Evolutionary conservation across 208 protist species (phyloP).

Genomic region (Acanthamoeba castellanii): DNA sequence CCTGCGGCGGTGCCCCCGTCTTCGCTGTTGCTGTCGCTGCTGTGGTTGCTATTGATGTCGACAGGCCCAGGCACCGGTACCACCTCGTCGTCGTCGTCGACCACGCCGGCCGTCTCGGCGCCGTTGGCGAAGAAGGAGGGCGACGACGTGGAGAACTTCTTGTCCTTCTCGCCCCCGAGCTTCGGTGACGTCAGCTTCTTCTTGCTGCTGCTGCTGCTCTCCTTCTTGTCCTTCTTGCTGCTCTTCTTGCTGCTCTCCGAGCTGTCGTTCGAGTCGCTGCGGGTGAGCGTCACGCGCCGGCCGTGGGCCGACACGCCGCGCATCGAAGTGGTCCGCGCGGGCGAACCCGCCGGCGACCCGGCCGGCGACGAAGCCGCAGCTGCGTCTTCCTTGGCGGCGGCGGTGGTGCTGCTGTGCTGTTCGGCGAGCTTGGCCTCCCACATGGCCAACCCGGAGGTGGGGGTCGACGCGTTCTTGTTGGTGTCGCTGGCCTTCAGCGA

Average conservation of each 20-base stretch:
- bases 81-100: neutral
- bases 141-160: neutral
- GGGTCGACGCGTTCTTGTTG: neutral
- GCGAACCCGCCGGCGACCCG: neutral
- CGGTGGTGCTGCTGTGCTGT: neutral
- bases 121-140: neutral
- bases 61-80: neutral
- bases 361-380: neutral
- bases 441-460: neutral
- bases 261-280: neutral
- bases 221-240: neutral
- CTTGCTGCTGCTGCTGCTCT: no score
- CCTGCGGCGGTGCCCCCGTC: neutral
- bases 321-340: neutral
- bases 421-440: conserved; percentile 52
- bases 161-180: neutral
- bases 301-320: neutral
- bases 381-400: neutral
- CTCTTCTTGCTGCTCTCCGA: neutral
- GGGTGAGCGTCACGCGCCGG: neutral
- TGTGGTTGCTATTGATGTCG: neutral
- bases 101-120: neutral
- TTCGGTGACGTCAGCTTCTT: no score
- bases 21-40: no score
- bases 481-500: neutral